Conservation (phyloP, 1,284 basidiomycete genomes). For the Thecaphora frezii region DNA sequence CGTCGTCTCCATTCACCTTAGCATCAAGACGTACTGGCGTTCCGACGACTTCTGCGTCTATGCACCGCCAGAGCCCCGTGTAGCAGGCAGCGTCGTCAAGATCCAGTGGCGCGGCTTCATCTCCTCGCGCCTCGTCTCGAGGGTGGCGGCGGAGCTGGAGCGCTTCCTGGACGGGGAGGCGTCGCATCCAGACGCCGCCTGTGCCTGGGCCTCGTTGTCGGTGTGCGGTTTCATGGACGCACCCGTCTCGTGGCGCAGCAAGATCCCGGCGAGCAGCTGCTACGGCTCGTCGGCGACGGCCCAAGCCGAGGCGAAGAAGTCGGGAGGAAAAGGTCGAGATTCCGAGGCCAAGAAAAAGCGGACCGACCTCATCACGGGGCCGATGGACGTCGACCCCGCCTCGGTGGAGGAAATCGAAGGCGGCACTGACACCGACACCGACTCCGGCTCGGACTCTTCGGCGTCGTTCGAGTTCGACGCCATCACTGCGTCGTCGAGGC, state of each 20-base stretch:
- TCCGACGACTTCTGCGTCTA: slow-evolving; percentile 21
- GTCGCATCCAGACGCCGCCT: neutral
- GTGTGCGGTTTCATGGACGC: slow-evolving; percentile 38
- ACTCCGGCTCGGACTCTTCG: slow-evolving; percentile 7
- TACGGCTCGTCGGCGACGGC: neutral
- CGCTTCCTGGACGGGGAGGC: slow-evolving; percentile 3
- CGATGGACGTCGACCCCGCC: neutral
- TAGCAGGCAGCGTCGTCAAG: slow-evolving; percentile 14
- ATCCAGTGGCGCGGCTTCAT: slow-evolving; percentile 20
- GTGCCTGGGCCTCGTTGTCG: slow-evolving; percentile 19
- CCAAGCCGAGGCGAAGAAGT: neutral
- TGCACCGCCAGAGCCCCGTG: slow-evolving; percentile 8
- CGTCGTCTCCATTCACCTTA: neutral
- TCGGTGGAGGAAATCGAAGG: neutral
- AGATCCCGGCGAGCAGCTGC: slow-evolving; percentile 1
- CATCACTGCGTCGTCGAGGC: neutral
- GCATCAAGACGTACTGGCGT: slow-evolving; percentile 15
- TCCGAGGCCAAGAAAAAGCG: neutral
- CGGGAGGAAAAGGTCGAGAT: neutral
- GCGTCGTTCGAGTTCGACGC: neutral
- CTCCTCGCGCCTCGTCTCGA: slow-evolving; percentile 13
- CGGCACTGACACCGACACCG: neutral
- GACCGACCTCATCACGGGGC: neutral
- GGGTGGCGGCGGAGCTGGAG: slow-evolving; percentile 12
- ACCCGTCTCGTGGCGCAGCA: slow-evolving; percentile 39